Evolutionary conservation across 2,329 filamentous ascomycete species (phyloP).

Genomic region (Apiospora sp.): DNA sequence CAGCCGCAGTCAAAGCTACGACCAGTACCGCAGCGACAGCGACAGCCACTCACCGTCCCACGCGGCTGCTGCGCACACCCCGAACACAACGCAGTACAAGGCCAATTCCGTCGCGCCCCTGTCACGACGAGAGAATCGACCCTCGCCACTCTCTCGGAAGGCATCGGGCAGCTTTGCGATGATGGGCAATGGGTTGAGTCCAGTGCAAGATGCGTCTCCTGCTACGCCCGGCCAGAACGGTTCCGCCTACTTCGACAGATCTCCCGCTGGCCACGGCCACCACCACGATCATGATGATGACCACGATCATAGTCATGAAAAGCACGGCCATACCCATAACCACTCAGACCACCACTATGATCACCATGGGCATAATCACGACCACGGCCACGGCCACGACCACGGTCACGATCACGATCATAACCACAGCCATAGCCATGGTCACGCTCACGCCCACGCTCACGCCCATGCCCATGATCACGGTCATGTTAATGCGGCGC

Average conservation of each 20-base stretch:
- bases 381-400: constrained; percentile 34
- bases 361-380: constrained; percentile 37
- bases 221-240: constrained; percentile 25
- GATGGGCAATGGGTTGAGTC: constrained; percentile 27
- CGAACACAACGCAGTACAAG: constrained; percentile 41
- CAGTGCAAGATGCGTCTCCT: constrained; percentile 31
- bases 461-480: too few relatives aligned
- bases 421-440: constrained; percentile 34
- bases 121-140: constrained; percentile 44
- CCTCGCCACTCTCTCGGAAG: constrained; percentile 42
- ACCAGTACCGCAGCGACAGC: constrained; percentile 41
- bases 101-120: constrained; percentile 45
- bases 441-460: constrained; percentile 31
- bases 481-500: constrained; percentile 43
- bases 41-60: constrained; percentile 29
- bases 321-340: constrained; percentile 37
- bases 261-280: constrained; percentile 30
- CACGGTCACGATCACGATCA: constrained; percentile 27
- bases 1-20: constrained; percentile 43
- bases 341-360: constrained; percentile 40
- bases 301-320: constrained; percentile 38
- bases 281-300: constrained; percentile 37
- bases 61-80: constrained; percentile 27
- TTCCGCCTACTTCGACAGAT: constrained; percentile 32
- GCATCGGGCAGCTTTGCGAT: constrained; percentile 32